Conservation (phyloP, 2,329 filamentous ascomycete species). For the Lizonia empirigonia region DNA sequence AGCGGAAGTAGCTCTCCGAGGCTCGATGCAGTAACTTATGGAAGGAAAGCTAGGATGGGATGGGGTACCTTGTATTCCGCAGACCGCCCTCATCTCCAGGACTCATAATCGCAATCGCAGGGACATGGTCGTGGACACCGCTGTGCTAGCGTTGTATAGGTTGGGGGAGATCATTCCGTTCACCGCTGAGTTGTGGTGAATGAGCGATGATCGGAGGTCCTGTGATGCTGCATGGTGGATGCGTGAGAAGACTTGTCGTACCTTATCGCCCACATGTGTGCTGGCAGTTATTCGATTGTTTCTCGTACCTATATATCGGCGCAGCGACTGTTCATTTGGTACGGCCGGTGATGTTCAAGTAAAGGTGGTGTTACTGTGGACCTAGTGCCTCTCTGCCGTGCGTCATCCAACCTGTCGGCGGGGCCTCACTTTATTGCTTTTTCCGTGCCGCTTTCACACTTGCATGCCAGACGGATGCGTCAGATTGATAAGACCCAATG, state of each 20-base stretch:
- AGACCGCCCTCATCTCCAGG: conserved; percentile 27
- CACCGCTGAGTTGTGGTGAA: conserved; percentile 20
- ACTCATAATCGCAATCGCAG: conserved; percentile 17
- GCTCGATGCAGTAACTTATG: conserved; percentile 23
- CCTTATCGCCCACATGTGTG: conserved; percentile 36
- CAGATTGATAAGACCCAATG: not conserved
- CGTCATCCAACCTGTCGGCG: conserved; percentile 12
- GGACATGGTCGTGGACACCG: conserved; percentile 15
- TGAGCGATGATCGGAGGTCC: conserved; percentile 3
- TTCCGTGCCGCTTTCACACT: conserved; percentile 27
- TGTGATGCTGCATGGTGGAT: conserved; percentile 8
- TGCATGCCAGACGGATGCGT: conserved; percentile 9
- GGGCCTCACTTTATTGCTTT: conserved; percentile 24
- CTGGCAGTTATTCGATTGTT: conserved; percentile 35
- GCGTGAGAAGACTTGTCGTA: conserved; percentile 5
- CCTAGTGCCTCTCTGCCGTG: conserved; percentile 25
- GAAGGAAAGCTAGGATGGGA: conserved; percentile 23
- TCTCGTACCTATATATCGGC: conserved; percentile 24
- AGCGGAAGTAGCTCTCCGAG: conserved; percentile 32
- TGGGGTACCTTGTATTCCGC: conserved; percentile 30
- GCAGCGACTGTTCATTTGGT: conserved; percentile 17
- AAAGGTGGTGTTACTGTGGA: conserved; percentile 11
- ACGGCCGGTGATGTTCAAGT: conserved; percentile 17
- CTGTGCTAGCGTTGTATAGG: conserved; percentile 11
- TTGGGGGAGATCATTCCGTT: conserved; percentile 12